Percentiles rank a stretch among this genome's conserved stretches.
phyloP scores from a whole-genome alignment of 495 filamentous ascomycete species.

The Bacidia gigantensis region DNA sequence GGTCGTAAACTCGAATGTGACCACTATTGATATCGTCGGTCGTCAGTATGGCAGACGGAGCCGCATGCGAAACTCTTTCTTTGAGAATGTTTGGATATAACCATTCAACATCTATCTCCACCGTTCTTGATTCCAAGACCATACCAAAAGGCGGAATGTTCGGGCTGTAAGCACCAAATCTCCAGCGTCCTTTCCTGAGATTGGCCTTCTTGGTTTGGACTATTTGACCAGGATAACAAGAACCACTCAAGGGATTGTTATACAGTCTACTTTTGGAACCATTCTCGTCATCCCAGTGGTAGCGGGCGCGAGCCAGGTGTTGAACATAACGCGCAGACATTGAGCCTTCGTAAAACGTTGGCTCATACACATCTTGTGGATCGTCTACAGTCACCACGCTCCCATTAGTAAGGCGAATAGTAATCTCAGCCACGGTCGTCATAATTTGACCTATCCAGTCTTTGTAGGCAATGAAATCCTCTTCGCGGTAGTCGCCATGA shows the following conservation, averaged over 20 bases:
- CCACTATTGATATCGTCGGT: constrained; percentile 17
- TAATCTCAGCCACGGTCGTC: constrained; percentile 21
- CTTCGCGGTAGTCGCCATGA: constrained; percentile 22
- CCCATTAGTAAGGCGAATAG: constrained; percentile 23
- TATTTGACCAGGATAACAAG: constrained; percentile 32
- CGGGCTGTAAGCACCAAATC: constrained; percentile 34
- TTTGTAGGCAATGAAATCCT: constrained; percentile 25
- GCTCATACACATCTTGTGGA: constrained; percentile 22
- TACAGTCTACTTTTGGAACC: not conserved
- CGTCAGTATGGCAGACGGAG: constrained; percentile 7
- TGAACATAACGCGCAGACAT: constrained; percentile 1
- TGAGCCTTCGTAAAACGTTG: constrained; percentile 12
- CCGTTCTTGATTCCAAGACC: constrained; percentile 34
- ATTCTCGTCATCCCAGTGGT: not conserved
- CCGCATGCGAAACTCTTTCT: constrained; percentile 3
- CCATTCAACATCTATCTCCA: constrained; percentile 36
- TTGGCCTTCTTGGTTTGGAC: constrained; percentile 37
- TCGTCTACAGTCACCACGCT: constrained; percentile 27
- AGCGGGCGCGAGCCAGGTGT: not conserved
- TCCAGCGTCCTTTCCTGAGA: constrained; percentile 35
- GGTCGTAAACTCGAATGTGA: constrained; percentile 19
- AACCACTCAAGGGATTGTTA: constrained; percentile 7
- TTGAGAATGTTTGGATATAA: constrained; percentile 31
- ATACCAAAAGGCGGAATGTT: constrained; percentile 28
- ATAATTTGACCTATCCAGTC: constrained; percentile 28